Conservation (phyloP, 2,329 filamentous ascomycete genomes). For the Orbilia javanica region DNA sequence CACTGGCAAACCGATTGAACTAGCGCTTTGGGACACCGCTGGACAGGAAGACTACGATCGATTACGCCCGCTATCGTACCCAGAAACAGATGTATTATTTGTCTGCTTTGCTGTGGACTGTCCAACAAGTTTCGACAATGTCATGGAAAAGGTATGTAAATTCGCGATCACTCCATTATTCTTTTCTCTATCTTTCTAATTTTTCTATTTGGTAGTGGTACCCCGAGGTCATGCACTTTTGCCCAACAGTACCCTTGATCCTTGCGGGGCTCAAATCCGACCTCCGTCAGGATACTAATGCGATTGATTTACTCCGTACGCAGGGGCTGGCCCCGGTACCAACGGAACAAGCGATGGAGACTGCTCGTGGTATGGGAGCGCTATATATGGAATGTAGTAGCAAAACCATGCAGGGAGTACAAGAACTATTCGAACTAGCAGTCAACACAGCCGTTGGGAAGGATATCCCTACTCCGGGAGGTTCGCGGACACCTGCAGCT, state of each 20-base stretch:
- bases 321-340: slow-evolving; percentile 97
- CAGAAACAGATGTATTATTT: slow-evolving; percentile 96
- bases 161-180: not conserved
- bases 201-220: slow-evolving; percentile 80
- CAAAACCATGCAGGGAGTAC: slow-evolving; percentile 95
- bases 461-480: slow-evolving; percentile 66
- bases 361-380: slow-evolving; percentile 93
- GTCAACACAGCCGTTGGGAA: slow-evolving; percentile 90
- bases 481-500: slow-evolving; percentile 12
- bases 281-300: slow-evolving; percentile 92
- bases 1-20: slow-evolving; percentile 92
- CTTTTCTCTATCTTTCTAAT: slow-evolving; percentile 22
- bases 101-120: slow-evolving; percentile 99
- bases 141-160: slow-evolving; percentile 89
- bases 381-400: slow-evolving; percentile 98
- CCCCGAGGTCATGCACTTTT: slow-evolving; percentile 98
- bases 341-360: slow-evolving; percentile 85
- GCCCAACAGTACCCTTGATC: slow-evolving; percentile 94
- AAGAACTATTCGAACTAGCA: slow-evolving; percentile 94
- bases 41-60: slow-evolving; percentile 99
- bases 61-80: slow-evolving; percentile 93
- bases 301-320: slow-evolving; percentile 98
- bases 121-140: slow-evolving; percentile 96
- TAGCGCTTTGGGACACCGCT: slow-evolving; percentile 97
- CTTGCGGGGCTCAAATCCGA: slow-evolving; percentile 97